Evolutionary conservation across 768 basidiomycete genomes (phyloP).

Genomic region (Hypsizygus marmoreus): DNA sequence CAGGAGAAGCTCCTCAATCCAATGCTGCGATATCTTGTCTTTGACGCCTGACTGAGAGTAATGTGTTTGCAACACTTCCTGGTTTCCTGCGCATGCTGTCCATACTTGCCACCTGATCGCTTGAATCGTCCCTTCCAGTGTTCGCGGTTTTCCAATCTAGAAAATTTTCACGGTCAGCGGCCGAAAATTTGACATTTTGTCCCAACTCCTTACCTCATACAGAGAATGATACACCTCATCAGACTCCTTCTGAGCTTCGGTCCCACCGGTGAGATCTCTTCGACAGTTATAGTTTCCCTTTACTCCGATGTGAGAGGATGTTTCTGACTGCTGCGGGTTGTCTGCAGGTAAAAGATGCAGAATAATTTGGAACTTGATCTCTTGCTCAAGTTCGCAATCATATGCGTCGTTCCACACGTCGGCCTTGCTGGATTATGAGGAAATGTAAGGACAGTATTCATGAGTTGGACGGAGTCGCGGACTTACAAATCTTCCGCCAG

Average conservation of each 20-base stretch:
- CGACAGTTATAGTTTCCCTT: constrained; percentile 26
- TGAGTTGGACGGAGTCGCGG: neutral
- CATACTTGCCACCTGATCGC: constrained; percentile 13
- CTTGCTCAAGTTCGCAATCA: constrained; percentile 23
- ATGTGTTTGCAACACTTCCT: constrained; percentile 2
- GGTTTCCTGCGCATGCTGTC: constrained; percentile 19
- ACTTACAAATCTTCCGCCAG: constrained; percentile 20
- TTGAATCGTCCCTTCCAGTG: constrained; percentile 5
- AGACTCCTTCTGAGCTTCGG: constrained; percentile 18
- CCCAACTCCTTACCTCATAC: constrained; percentile 10
- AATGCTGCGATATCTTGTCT: constrained; percentile 28
- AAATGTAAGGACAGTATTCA: neutral
- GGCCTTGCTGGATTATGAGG: constrained; percentile 10
- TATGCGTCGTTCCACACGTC: constrained; percentile 24
- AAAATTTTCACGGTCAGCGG: constrained; percentile 6
- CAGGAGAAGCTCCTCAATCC: constrained; percentile 22
- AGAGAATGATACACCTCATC: constrained; percentile 19
- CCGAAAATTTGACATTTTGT: too few relatives aligned
- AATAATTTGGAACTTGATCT: constrained; percentile 27
- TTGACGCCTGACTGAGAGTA: constrained; percentile 29
- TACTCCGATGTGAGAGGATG: constrained; percentile 24
- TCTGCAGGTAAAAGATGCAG: constrained; percentile 29
- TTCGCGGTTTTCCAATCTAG: constrained; percentile 11
- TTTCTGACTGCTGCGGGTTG: constrained; percentile 35
- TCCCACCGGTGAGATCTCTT: constrained; percentile 24